Evolutionary conservation across 2,329 filamentous ascomycete genomes (phyloP).

Genomic region (Botryotinia calthae): DNA sequence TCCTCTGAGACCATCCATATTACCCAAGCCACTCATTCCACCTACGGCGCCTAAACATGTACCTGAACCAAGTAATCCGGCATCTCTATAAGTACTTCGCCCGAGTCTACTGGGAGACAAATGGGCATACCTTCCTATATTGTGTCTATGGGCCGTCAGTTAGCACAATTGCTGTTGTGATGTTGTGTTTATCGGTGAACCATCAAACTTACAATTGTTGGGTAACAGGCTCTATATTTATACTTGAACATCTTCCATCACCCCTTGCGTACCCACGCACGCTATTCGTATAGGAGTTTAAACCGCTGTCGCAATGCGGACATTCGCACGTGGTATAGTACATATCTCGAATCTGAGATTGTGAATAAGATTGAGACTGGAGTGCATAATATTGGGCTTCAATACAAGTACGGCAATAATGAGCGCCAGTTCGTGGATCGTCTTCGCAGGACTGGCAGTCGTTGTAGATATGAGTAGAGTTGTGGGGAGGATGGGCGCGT

Average conservation of each 20-base stretch:
- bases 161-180: background rate
- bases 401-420: constrained; percentile 12
- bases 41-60: constrained; percentile 1
- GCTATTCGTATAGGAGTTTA: background rate
- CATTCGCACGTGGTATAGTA: constrained; percentile 17
- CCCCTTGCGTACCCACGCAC: background rate
- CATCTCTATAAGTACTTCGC: constrained; percentile 13
- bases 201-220: constrained; percentile 14
- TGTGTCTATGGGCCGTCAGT: background rate
- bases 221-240: background rate
- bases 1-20: background rate
- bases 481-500: constrained; percentile 5
- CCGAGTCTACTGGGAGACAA: constrained; percentile 4
- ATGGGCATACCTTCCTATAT: background rate
- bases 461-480: background rate
- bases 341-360: constrained; percentile 4
- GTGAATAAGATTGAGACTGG: background rate
- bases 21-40: background rate
- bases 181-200: background rate
- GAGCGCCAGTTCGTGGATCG: constrained; percentile 17
- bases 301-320: constrained; percentile 15
- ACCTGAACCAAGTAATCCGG: constrained; percentile 7
- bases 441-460: constrained; percentile 19
- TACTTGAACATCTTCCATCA: background rate
- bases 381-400: constrained; percentile 7